Conservation (phyloP, 1,284 basidiomycete species). For the Sporisorium graminicola region DNA sequence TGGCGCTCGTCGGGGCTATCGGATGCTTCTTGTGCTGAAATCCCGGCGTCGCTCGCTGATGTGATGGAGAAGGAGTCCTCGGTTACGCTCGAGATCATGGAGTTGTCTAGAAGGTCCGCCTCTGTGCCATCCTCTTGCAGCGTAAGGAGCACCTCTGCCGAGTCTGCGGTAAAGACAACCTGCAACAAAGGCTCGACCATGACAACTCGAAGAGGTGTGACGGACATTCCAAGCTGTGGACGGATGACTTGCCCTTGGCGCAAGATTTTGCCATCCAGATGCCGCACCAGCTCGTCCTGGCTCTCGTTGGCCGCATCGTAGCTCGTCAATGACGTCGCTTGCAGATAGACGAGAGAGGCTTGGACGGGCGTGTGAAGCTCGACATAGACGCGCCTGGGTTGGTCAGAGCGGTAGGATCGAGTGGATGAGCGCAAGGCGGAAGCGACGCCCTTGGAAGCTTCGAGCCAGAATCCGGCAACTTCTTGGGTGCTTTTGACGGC, state of each 20-base stretch:
- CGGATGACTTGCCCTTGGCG: constrained; percentile 46
- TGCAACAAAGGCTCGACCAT: constrained; percentile 65
- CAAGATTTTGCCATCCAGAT: constrained; percentile 48
- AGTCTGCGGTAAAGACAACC: constrained; percentile 40
- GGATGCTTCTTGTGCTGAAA: constrained; percentile 6
- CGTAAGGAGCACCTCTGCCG: constrained; percentile 50
- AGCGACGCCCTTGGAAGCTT: constrained; percentile 30
- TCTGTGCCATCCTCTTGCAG: constrained; percentile 29
- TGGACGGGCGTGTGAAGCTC: constrained; percentile 31
- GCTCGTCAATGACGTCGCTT: constrained; percentile 40
- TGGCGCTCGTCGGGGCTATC: constrained; percentile 38
- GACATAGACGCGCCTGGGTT: constrained; percentile 19
- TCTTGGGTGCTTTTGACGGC: constrained; percentile 29
- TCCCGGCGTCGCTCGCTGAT: constrained; percentile 15
- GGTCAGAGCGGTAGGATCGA: constrained; percentile 19
- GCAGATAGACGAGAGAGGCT: constrained; percentile 51
- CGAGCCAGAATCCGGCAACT: constrained; percentile 25
- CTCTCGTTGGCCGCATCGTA: constrained; percentile 29
- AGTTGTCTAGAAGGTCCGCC: constrained; percentile 16
- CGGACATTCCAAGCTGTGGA: constrained; percentile 11
- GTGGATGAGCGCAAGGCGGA: constrained; percentile 14
- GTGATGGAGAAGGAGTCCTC: constrained; percentile 36
- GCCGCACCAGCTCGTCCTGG: constrained; percentile 30
- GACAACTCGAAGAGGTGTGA: constrained; percentile 35
- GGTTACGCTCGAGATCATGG: constrained; percentile 29